phyloP scores from a whole-genome alignment of 2,329 filamentous ascomycete species.

The Trichoderma lentiforme region DNA sequence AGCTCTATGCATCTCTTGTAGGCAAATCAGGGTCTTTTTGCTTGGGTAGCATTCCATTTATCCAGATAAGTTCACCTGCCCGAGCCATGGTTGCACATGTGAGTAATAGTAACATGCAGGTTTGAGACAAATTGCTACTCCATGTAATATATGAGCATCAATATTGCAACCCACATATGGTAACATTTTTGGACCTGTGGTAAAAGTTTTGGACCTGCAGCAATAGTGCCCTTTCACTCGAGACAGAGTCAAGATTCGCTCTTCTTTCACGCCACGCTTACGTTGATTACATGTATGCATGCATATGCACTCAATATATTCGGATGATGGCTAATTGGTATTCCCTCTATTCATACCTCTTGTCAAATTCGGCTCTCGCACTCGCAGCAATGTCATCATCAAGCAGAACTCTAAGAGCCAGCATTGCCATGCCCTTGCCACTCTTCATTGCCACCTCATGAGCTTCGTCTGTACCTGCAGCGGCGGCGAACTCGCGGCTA shows the following conservation, averaged over 20 bases:
- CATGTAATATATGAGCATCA: not conserved
- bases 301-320: too few species aligned
- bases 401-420: constrained; percentile 32
- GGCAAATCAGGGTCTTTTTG: not conserved
- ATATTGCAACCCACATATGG: not conserved
- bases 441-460: constrained; percentile 42
- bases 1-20: not conserved
- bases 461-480: constrained; percentile 39
- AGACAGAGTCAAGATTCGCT: not conserved
- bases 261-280: not conserved
- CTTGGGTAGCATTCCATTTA: not conserved
- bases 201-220: not conserved
- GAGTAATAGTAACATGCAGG: not conserved
- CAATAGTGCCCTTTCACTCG: too few species aligned
- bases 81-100: not conserved
- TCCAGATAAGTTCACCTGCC: not conserved
- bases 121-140: not conserved
- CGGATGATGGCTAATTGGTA: not conserved
- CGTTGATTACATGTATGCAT: not conserved
- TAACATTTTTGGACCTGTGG: not conserved
- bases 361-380: constrained; percentile 23
- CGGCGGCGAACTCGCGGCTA: constrained; percentile 42
- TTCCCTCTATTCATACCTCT: not conserved
- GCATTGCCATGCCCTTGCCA: constrained; percentile 43
- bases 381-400: constrained; percentile 24